Base-by-base conservation (phyloP, 768 basidiomycete species). In the Kwoniella sp. region DNA sequence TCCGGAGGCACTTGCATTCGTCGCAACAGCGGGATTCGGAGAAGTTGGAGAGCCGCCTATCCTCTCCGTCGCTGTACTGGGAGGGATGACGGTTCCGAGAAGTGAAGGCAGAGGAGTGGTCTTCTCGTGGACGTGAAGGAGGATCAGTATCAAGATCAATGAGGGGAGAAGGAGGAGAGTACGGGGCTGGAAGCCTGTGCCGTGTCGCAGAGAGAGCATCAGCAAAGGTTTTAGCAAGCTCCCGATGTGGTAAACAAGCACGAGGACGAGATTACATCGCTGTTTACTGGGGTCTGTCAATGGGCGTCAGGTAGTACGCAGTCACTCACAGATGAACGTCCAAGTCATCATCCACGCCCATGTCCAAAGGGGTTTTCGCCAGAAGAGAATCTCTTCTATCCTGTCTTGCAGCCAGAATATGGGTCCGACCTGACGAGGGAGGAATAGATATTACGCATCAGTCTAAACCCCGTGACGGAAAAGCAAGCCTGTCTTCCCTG, bases 361-460 rank as follows among this genome's bases (percentile, higher is more conserved):
- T 1, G 93, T 93, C 88, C 87, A 89, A 0, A 89, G 88, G 51
- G 79, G 79, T 71, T 85, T 85, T 77, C 86, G 88, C 93, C 93
- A 94, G 68, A 90, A 83, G 2, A 94, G 61, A 2, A 93, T 84
- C 81, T 94, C 93, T 78, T 95, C 93, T 15, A 91, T 74, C 0
- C 93, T 82, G 75, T 96, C 93, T 81, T 91, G 91, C 22, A 94
- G 68, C 93, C 92, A 95, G 73, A 94, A 95, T 7, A 93, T 81
- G 0, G 90, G 89, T 0, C 91, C 90, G 2, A 87, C 75, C 75
- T 74, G 55, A 26, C 25, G 31, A 34, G 5, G 7, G 34, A 34
- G 34, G 7, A 13, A 34, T 34, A 11, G 11, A 34, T 5, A 34
- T 34, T 45, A 11, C 8, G 9, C 20, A 8, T 20, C 17, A 20